Base-by-base conservation (phyloP, 768 basidiomycete species). In the Trametes coccinea region DNA sequence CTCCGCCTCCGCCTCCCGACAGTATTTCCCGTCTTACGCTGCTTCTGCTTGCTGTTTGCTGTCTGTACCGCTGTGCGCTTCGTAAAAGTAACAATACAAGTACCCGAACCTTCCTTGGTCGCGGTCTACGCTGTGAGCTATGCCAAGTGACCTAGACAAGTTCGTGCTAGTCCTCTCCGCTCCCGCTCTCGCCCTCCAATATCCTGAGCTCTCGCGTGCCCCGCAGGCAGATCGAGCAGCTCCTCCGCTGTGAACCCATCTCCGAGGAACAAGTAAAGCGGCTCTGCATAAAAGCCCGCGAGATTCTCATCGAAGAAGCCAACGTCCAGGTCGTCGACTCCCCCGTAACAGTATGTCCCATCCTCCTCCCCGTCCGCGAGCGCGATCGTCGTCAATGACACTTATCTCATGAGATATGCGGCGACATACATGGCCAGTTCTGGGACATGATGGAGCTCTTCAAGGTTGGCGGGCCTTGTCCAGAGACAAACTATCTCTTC, bases 351-450 rank as follows among this genome's bases (percentile, higher is more conserved):
- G 95, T 89, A 77, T 76, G 86, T 78, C 69, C 55, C 69, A 74
- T 67, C 69, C 22, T 69, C 47, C 71, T 72, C 52, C 46, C 48
- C 59, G 56, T 48, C 8, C 39, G 39, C 41, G 46, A 48, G 22
- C 45, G 40, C 56, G 57, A 55, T 54, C 51, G 43, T 47, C 44
- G 43, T 39, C 47, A 49, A 62, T 58, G 52, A 58, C 37, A 56
- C 56, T 31, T 48, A 47, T 53, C 52, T 43, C 58, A 47, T 22
- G 22, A 92, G 90, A 91, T 93, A 70, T 93, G 91, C 71, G 95
- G 95, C 7, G 95, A 98, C 77, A 97, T 98, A 47, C 95, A 98
- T 70, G 95, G 95, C 9, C 96, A 98, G 71, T 97, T 98, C 72
- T 97, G 90, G 75, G 96, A 98, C 73, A 82, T 98, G 66, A 87